Evolutionary conservation across 1,139 yeast species (phyloP), one percentile per base, ranked within the genome.

Genomic region (Geotrichum australiense): DNA sequence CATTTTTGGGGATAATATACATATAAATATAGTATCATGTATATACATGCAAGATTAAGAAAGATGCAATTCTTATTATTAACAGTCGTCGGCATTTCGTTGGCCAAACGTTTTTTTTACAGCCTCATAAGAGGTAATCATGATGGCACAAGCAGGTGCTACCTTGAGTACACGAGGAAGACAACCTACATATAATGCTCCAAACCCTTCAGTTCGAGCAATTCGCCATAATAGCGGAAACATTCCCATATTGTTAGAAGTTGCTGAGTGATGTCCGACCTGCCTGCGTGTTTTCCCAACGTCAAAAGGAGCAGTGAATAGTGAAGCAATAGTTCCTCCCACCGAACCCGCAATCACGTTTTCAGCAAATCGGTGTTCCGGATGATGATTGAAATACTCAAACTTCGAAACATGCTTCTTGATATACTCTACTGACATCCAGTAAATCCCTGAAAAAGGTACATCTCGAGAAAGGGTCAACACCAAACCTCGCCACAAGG

Each of bases 61-160:
- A 32, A 38, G 18, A 31, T 14, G 18, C 14, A 25, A 30, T 8
- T 15, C 22, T 29, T 25, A 26, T 10, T 20, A 6, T 29, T 24
- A 36, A 7, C 18, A 5, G 4, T 16, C 31, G 18, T 39, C 16
- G 19, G 16, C 22, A 24, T 56, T 56, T 32, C 46, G 45, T 30
- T 49, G 48, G 8, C 50, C 49, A 43, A 60, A 60, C 75, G 81
- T 65, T 54, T 74, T 75, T 62, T 93, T 93, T 24, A 94, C 85
- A 40, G 89, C 69, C 60, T 91, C 98, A 61, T 91, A 91, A 34
- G 94, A 82, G 2, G 97, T 85, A 40, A 91, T 89, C 99, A 91
- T 93, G 28, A 91, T 91, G 2, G 98, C 98, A 71, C 98, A 91
- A 10, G 96, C 82, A 2, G 98, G 98, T 0, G 96, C 96, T 31